phyloP scores from a whole-genome alignment of 2,329 filamentous ascomycete species.

The Escovopsis sp. region DNA sequence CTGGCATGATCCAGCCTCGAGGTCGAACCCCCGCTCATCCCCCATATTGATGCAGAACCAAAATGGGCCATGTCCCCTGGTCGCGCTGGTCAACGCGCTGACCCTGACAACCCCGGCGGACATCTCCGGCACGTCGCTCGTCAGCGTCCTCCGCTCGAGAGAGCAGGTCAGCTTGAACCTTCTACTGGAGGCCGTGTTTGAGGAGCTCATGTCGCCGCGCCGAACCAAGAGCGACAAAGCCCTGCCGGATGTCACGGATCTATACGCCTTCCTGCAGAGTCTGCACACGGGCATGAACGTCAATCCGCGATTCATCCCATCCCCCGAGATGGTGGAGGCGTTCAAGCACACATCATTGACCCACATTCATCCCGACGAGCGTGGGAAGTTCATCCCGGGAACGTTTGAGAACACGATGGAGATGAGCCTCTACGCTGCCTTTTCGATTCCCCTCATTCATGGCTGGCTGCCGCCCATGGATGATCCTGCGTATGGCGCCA shows the following conservation, averaged over 20 bases:
- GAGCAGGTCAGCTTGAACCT: slow-evolving; percentile 82
- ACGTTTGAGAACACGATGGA: slow-evolving; percentile 78
- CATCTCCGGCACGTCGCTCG: slow-evolving; percentile 49
- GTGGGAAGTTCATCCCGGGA: slow-evolving; percentile 42
- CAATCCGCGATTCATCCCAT: slow-evolving; percentile 73
- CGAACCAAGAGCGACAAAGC: slow-evolving; percentile 46
- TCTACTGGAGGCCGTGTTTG: slow-evolving; percentile 77
- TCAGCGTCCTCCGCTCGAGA: slow-evolving; percentile 61
- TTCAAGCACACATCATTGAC: slow-evolving; percentile 38
- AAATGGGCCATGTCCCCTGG: slow-evolving; percentile 85
- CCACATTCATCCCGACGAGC: slow-evolving; percentile 35
- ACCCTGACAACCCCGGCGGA: slow-evolving; percentile 64
- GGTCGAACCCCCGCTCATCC: slow-evolving; percentile 54
- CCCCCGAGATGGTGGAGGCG: slow-evolving; percentile 28
- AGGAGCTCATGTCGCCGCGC: slow-evolving; percentile 74
- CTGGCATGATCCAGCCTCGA: slow-evolving; percentile 55
- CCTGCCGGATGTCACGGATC: slow-evolving; percentile 73
- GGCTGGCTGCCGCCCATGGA: slow-evolving; percentile 70
- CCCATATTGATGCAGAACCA: slow-evolving; percentile 85
- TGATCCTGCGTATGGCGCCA: slow-evolving; percentile 53
- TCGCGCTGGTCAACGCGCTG: slow-evolving; percentile 86
- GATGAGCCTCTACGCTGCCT: slow-evolving; percentile 83
- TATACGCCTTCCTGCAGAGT: slow-evolving; percentile 77
- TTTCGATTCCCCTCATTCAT: slow-evolving; percentile 77
- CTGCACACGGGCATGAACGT: slow-evolving; percentile 97